Percentiles rank a stretch among this genome's conserved stretches.
Conservation (phyloP, 768 basidiomycete genomes). For the Lactarius quietus region DNA sequence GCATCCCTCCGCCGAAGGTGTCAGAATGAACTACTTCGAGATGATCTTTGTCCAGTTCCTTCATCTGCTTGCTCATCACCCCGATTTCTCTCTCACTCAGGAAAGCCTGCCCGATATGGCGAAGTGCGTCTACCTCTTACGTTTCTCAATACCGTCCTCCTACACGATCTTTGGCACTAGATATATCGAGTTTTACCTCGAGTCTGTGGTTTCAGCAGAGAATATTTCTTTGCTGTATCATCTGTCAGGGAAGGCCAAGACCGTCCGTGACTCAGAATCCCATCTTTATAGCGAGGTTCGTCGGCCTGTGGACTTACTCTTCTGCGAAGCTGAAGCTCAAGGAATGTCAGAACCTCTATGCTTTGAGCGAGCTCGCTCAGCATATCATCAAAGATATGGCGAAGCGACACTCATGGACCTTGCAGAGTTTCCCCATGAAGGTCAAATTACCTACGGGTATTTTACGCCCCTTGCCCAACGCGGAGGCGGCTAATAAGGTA, state of each 20-base stretch:
- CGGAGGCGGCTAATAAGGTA: slow-evolving; percentile 65
- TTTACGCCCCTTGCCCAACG: slow-evolving; percentile 62
- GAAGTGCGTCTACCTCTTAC: slow-evolving; percentile 50
- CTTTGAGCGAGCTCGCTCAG: slow-evolving; percentile 84
- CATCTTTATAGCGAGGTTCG: slow-evolving; percentile 66
- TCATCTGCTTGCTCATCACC: slow-evolving; percentile 89
- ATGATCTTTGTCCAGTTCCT: slow-evolving; percentile 81
- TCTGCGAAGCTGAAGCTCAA: slow-evolving; percentile 3
- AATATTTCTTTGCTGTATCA: slow-evolving; percentile 83
- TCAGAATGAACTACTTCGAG: slow-evolving; percentile 69
- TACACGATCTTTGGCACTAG: slow-evolving; percentile 39
- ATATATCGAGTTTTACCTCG: slow-evolving; percentile 87
- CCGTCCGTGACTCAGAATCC: slow-evolving; percentile 75
- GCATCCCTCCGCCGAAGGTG: slow-evolving; percentile 34
- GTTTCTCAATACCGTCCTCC: neutral
- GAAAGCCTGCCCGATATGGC: slow-evolving; percentile 75
- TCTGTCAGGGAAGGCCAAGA: slow-evolving; percentile 79
- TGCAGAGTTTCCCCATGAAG: slow-evolving; percentile 78
- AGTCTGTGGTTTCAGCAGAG: slow-evolving; percentile 69
- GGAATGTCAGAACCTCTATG: slow-evolving; percentile 71
- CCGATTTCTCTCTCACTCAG: slow-evolving; percentile 71
- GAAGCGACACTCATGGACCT: slow-evolving; percentile 62
- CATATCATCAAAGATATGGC: slow-evolving; percentile 74
- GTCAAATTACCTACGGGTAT: slow-evolving; percentile 80
- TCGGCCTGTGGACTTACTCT: neutral